These are phyloP conservation scores for Carex cristatella DNA, from an alignment of 176 grass and related monocot species.

Conservation along the genomic window DNA sequence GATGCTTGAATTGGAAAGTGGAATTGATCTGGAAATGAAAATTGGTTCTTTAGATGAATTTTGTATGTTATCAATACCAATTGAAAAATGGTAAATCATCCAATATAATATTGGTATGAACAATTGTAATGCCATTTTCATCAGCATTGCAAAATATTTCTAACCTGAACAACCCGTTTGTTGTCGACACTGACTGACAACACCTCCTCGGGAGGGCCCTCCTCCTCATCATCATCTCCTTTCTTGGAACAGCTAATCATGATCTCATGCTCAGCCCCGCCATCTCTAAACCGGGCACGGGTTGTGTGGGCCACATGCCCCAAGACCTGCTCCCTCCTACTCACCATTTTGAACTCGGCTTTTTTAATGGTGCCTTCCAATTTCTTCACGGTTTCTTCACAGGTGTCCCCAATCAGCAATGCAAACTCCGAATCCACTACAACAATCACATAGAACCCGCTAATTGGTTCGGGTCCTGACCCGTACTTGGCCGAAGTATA, in stretches of 20 bases:
- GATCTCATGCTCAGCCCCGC: slow-evolving; percentile 73
- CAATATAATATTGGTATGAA: neutral
- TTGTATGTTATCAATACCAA: neutral
- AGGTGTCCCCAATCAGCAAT: slow-evolving; percentile 60
- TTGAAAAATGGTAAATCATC: neutral
- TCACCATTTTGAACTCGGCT: slow-evolving; percentile 26
- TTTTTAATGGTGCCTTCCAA: slow-evolving; percentile 44
- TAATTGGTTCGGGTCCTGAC: slow-evolving; percentile 39
- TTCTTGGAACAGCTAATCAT: slow-evolving; percentile 42
- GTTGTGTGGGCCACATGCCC: slow-evolving; percentile 35
- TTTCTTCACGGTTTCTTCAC: slow-evolving; percentile 50
- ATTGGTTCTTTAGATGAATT: neutral
- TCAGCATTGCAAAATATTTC: neutral
- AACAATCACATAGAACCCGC: slow-evolving; percentile 63
- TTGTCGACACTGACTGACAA: slow-evolving; percentile 69
- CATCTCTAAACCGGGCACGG: slow-evolving; percentile 48
- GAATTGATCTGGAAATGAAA: neutral
- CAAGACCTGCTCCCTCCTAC: slow-evolving; percentile 57
- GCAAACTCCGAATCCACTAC: slow-evolving; percentile 54
- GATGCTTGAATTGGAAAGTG: neutral
- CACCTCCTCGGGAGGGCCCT: slow-evolving; percentile 25
- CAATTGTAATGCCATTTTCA: neutral
- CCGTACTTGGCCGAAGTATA: slow-evolving; percentile 43
- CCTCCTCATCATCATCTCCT: neutral
- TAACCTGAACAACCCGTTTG: slow-evolving; percentile 51